Base-by-base conservation (phyloP, 352 stramenopile species). In the Phytophthora capsici region DNA sequence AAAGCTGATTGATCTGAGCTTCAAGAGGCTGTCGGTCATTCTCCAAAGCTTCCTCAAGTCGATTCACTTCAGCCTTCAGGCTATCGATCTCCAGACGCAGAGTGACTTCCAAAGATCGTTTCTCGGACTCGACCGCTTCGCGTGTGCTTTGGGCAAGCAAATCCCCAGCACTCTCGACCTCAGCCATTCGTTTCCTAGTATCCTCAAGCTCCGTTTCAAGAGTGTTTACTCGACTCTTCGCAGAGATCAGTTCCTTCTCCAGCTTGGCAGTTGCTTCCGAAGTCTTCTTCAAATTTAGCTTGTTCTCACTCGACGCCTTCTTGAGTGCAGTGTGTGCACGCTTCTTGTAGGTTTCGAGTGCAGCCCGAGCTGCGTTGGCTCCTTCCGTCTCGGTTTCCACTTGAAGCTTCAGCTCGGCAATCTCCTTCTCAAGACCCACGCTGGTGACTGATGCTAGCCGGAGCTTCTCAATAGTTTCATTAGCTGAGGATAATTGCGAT, bases 331-430 rank as follows among this genome's bases (percentile, higher is more conserved):
- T 88, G 28, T 88, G 81, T 0, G 86, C 86, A 19, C 86, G 82
- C 58, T 90, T 91, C 75, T 91, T 93, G 73, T 94, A 94, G 41
- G 75, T 77, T 58, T 91, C 86, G 16, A 94, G 71, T n/a, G 85
- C 84, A 4, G 70, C 65, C 0, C 77, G 72, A 3, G 82, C 80
- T 28, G 82, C 77, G 26, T 65, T 71, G 0, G 83, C 72, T 12
- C 64, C 82, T 44, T 89, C 80, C 25, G 69, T 80, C 68, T 92
- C 82, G 10, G 76, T 48, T 38, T 81, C 50, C 4, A 88, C 54
- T 60, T 90, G 63, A 1, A 66, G 26, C 41, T 71, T 64, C 13
- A 86, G 38, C 16, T 75, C 44, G 8, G 38, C 30, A 5, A 77
- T 25, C 25, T 66, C 55, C 1, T 50, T 45, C 25, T 76, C 68